Evolutionary conservation across 495 filamentous ascomycete genomes (phyloP).

Genomic region (Articulospora tetracladia): DNA sequence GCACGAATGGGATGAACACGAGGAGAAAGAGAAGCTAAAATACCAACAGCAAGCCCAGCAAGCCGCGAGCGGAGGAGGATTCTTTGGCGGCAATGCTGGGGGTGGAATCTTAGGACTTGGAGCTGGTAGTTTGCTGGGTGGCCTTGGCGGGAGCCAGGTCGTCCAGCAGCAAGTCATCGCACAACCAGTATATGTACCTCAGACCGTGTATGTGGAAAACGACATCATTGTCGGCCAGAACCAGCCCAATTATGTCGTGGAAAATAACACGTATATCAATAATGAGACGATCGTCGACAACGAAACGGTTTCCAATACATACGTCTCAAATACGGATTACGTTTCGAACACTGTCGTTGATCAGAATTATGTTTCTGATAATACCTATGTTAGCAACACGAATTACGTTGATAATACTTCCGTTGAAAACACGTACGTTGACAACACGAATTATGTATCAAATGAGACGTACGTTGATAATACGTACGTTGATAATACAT

Average conservation of each 20-base stretch:
- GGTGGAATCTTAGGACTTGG: neutral
- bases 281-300: neutral
- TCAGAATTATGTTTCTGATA: neutral
- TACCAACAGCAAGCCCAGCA: neutral
- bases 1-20: conserved; percentile 15
- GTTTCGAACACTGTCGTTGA: neutral
- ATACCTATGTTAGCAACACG: conserved; percentile 1
- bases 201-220: too few relatives aligned
- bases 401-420: conserved; percentile 3
- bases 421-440: neutral
- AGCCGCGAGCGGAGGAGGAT: neutral
- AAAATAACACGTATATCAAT: neutral
- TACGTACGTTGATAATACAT: neutral
- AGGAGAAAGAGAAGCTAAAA: neutral
- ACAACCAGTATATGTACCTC: too few relatives aligned
- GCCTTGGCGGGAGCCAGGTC: neutral
- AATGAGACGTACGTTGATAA: conserved; percentile 4
- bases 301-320: neutral
- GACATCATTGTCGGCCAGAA: too few relatives aligned
- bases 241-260: neutral
- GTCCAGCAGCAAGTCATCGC: neutral
- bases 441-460: neutral
- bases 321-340: neutral
- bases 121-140: neutral
- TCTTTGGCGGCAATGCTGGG: neutral